A percentile compares a stretch with the other conserved stretches of the same genome.
These are phyloP conservation scores for Niveomyces coronatus DNA, from an alignment of 2,329 filamentous ascomycete species.

Conservation along the genomic window DNA sequence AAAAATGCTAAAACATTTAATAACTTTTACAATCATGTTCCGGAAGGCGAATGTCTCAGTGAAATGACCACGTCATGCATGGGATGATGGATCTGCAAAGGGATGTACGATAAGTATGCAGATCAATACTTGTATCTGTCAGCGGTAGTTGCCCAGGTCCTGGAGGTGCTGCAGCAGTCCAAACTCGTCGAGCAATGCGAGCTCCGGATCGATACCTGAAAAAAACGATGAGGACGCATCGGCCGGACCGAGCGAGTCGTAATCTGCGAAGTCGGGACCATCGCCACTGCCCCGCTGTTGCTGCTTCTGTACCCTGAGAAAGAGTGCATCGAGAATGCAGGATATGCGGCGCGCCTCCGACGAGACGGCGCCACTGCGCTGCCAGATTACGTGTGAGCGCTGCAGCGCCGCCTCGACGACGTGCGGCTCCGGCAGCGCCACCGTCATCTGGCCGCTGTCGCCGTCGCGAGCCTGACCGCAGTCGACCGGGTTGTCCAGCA, in stretches of 20 bases:
- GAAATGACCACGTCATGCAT: too few relatives aligned
- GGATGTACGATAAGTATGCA: too few relatives aligned
- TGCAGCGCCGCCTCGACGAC: slow-evolving; percentile 3
- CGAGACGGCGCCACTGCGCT: not conserved
- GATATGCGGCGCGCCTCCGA: slow-evolving; percentile 3
- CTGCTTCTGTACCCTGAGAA: not conserved
- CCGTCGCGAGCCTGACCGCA: not conserved
- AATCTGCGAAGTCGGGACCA: too few relatives aligned
- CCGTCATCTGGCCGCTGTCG: not conserved
- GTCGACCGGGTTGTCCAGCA: not conserved
- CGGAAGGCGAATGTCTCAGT: too few relatives aligned
- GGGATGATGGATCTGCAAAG: too few relatives aligned
- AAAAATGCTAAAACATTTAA: too few relatives aligned
- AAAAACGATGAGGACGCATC: not conserved
- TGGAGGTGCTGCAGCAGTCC: slow-evolving; percentile 7
- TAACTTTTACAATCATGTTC: too few relatives aligned
- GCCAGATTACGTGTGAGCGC: slow-evolving; percentile 5
- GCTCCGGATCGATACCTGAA: slow-evolving; percentile 1
- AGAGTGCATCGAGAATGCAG: slow-evolving; percentile 3
- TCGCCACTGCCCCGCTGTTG: too few relatives aligned
- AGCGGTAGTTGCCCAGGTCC: slow-evolving; percentile 11
- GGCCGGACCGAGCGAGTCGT: not conserved
- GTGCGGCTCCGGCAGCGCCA: not conserved
- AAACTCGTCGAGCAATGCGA: slow-evolving; percentile 6
- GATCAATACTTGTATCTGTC: slow-evolving; percentile 1